Evolutionary conservation across 2,329 filamentous ascomycete species (phyloP).

Genomic region (Claviceps quebecensis): DNA sequence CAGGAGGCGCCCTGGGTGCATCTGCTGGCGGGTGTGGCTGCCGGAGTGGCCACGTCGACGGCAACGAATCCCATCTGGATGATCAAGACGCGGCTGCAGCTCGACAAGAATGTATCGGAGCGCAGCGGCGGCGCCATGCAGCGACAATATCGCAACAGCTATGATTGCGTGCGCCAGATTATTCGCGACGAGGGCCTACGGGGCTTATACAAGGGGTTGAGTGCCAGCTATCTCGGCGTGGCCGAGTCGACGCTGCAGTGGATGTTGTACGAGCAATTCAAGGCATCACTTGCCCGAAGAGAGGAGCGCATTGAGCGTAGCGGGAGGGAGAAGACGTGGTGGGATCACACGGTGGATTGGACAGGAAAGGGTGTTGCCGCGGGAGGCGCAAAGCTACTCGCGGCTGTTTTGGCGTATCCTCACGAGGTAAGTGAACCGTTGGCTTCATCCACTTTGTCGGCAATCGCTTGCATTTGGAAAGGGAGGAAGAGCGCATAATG

Average conservation of each 20-base stretch:
- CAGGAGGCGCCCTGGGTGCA: slow-evolving; percentile 63
- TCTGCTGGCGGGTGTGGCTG: slow-evolving; percentile 58
- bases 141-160: slow-evolving; percentile 72
- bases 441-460: neutral
- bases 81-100: slow-evolving; percentile 81
- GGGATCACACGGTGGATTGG: slow-evolving; percentile 66
- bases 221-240: slow-evolving; percentile 81
- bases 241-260: slow-evolving; percentile 85
- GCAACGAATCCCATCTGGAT: slow-evolving; percentile 95
- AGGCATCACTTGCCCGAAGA: slow-evolving; percentile 53
- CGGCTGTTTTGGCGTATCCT: slow-evolving; percentile 75
- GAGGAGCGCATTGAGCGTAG: slow-evolving; percentile 42
- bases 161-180: slow-evolving; percentile 76
- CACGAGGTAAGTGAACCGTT: slow-evolving; percentile 55
- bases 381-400: slow-evolving; percentile 73
- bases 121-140: slow-evolving; percentile 36
- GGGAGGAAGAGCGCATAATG: too few species aligned
- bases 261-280: slow-evolving; percentile 90
- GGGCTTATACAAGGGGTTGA: slow-evolving; percentile 81
- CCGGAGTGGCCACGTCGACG: slow-evolving; percentile 76
- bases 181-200: slow-evolving; percentile 65
- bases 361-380: slow-evolving; percentile 67
- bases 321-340: slow-evolving; percentile 50
- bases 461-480: too few species aligned
- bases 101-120: slow-evolving; percentile 71